phyloP scores from a whole-genome alignment of 441 rosid genomes.

The Pelargonium fulgidum region DNA sequence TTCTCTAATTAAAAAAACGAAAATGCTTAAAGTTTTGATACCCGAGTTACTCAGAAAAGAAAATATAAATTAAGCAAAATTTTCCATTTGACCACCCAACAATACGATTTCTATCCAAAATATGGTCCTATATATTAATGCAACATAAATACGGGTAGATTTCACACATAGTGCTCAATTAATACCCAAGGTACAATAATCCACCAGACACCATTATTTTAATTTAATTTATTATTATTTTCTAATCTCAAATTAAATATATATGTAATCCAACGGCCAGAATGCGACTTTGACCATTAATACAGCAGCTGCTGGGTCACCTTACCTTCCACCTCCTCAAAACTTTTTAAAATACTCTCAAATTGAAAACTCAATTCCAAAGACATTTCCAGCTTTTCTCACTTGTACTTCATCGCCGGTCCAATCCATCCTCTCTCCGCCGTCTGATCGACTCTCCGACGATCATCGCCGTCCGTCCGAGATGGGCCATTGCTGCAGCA shows the following conservation, averaged over 20 bases:
- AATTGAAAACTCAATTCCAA: too few relatives aligned
- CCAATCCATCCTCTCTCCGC: not conserved
- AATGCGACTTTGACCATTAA: not conserved
- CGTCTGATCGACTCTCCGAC: slow-evolving; percentile 32
- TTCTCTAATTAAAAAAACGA: too few relatives aligned
- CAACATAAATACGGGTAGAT: slow-evolving; percentile 4
- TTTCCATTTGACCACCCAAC: not conserved
- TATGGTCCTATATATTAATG: not conserved
- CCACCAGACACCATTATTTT: not conserved
- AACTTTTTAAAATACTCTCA: not conserved
- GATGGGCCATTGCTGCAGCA: slow-evolving; percentile 83
- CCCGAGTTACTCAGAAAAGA: too few relatives aligned
- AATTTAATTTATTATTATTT: too few relatives aligned
- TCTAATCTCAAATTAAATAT: not conserved
- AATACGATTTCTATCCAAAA: not conserved
- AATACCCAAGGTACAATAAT: not conserved
- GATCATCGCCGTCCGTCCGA: slow-evolving; percentile 14
- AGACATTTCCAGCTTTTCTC: not conserved
- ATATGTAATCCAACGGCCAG: slow-evolving; percentile 2
- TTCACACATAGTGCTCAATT: not conserved
- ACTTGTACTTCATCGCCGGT: slow-evolving; percentile 1
- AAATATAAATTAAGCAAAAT: too few relatives aligned
- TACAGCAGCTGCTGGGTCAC: not conserved
- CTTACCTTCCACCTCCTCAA: not conserved
- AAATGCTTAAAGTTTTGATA: too few relatives aligned